Conservation (phyloP, 257 asterid genomes). For the Osmanthus fragrans region DNA sequence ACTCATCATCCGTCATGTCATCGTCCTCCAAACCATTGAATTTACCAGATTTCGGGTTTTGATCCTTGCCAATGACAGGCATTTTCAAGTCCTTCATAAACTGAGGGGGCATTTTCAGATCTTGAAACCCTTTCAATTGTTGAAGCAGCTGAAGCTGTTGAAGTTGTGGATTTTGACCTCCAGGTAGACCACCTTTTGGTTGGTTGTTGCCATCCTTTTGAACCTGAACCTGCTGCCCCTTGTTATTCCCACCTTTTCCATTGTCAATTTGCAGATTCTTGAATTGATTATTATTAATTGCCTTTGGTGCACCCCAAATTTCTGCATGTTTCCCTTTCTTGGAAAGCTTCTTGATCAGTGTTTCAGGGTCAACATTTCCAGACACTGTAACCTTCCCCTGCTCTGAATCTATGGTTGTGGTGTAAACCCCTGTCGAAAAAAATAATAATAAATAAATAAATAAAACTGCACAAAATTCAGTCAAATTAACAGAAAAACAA, state of each 20-base stretch:
- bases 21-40: slow-evolving; percentile 23
- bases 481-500: background rate
- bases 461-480: background rate
- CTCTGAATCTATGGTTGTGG: slow-evolving; percentile 70
- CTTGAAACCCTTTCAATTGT: slow-evolving; percentile 30
- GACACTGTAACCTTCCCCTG: slow-evolving; percentile 87
- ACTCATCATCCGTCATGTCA: slow-evolving; percentile 33
- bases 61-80: slow-evolving; percentile 21
- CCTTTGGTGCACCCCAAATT: slow-evolving; percentile 81
- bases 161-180: slow-evolving; percentile 32
- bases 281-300: slow-evolving; percentile 40
- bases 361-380: slow-evolving; percentile 75
- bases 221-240: slow-evolving; percentile 25
- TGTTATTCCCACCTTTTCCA: slow-evolving; percentile 52
- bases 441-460: too few relatives aligned
- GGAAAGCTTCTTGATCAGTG: slow-evolving; percentile 80
- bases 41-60: slow-evolving; percentile 35
- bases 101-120: slow-evolving; percentile 30
- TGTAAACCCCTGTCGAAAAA: slow-evolving; percentile 66
- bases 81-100: slow-evolving; percentile 30
- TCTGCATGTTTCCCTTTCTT: slow-evolving; percentile 89
- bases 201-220: slow-evolving; percentile 41
- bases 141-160: slow-evolving; percentile 34
- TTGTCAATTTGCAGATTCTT: slow-evolving; percentile 65
- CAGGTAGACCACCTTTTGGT: slow-evolving; percentile 31